Base-by-base conservation (phyloP, 2,329 filamentous ascomycete genomes). In the Pyricularia sp. region DNA sequence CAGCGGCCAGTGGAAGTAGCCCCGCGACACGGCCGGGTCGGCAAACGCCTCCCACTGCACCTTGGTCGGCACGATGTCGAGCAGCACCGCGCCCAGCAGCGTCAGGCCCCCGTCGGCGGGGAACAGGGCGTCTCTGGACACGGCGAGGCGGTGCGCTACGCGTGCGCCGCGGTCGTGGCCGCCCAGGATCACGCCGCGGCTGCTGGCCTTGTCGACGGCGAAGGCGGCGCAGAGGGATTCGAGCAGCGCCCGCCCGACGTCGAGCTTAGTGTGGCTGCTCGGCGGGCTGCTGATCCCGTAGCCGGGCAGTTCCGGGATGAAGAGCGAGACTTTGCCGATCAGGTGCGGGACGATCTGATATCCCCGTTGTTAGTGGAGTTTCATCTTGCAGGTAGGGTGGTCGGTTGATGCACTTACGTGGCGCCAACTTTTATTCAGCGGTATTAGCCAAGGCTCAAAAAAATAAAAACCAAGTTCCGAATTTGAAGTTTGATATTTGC, bases 81-180 rank as follows among this genome's bases (percentile, higher is more conserved):
- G 74, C 17, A 85, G 72, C 25, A 81, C 76, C 1, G 78, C 75
- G 9, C 80, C 80, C 3, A 76, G 68, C 65, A 84, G 75, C 28
- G 76, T 77, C 68, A 81, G n/a, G 20, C 59, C 33, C 11, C 33
- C 33, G 33, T 14, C 73, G n/a, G 71, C 70, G 3, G 72, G 61
- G 63, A 73, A 70, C 10, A 30, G 23, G 2, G 36, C 42, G 36
- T 59, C 65, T 4, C 76, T 69, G 10, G 76, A 71, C 42, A 84
- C 81, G 33, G 82, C 76, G 50, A 85, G 76, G 26, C 82, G 81
- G 73, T 85, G 83, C 68, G 81, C 78, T 71, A 85, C 78, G 10
- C 83, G 79, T 2, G 80, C 83, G 61, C 83, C 83, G 36, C 82
- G 81, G 72, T 85, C 83, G 72, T 85, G 83, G 25, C 82, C 82